phyloP scores from a whole-genome alignment of 2,329 filamentous ascomycete genomes.

The Diplodia intermedia region DNA sequence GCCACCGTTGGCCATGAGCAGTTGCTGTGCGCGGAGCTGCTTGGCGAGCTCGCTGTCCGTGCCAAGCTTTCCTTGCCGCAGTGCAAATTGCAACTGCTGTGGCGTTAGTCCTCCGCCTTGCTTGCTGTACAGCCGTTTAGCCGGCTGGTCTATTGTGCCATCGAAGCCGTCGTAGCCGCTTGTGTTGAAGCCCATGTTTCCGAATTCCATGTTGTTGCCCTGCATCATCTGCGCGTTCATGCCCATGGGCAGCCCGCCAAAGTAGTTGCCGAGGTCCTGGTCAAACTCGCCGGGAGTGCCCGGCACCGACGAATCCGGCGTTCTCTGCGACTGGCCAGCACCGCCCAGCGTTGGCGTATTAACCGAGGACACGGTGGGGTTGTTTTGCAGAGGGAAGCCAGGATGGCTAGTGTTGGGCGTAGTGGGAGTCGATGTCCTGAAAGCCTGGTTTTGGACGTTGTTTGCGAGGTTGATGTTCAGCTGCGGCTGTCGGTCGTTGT shows the following conservation, averaged over 20 bases:
- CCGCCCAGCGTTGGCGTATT: slow-evolving; percentile 89
- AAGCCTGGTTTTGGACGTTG: slow-evolving; percentile 70
- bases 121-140: slow-evolving; percentile 86
- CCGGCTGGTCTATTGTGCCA: slow-evolving; percentile 83
- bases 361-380: slow-evolving; percentile 95
- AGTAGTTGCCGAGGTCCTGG: slow-evolving; percentile 64
- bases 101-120: slow-evolving; percentile 75
- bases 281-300: slow-evolving; percentile 77
- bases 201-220: slow-evolving; percentile 40
- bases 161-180: slow-evolving; percentile 51
- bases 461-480: slow-evolving; percentile 83
- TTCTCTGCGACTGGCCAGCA: slow-evolving; percentile 64
- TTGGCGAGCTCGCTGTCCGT: slow-evolving; percentile 77
- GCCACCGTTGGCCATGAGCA: slow-evolving; percentile 55
- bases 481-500: slow-evolving; percentile 67
- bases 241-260: slow-evolving; percentile 45
- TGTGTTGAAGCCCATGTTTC: slow-evolving; percentile 45
- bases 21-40: slow-evolving; percentile 68
- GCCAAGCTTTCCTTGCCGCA: slow-evolving; percentile 77
- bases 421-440: slow-evolving; percentile 83
- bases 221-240: slow-evolving; percentile 48
- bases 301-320: slow-evolving; percentile 71
- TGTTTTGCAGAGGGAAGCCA: slow-evolving; percentile 80
- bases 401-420: slow-evolving; percentile 76
- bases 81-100: slow-evolving; percentile 74